Evolutionary conservation across 495 filamentous ascomycete species (phyloP).

Genomic region (Immersiella caudata): DNA sequence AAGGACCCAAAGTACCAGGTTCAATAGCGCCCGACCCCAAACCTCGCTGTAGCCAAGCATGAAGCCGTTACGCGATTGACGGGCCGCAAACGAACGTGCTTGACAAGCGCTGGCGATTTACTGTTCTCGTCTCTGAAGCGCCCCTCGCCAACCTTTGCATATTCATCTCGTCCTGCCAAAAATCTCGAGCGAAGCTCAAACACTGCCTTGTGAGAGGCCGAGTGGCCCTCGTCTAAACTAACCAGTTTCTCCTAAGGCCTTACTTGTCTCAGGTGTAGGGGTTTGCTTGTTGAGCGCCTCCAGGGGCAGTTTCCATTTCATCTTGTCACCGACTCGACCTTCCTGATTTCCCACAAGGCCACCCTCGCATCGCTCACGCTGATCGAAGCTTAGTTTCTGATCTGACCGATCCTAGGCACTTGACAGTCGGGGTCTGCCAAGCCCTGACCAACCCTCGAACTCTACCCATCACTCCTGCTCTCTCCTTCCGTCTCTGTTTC

Average conservation of each 20-base stretch:
- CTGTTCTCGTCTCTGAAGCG: neutral
- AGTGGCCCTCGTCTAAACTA: neutral
- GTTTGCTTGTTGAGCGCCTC: neutral
- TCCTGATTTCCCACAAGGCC: neutral
- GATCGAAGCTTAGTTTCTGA: conserved; percentile 18
- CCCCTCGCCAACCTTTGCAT: neutral
- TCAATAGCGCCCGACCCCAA: neutral
- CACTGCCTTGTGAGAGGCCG: neutral
- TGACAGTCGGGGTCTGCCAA: conserved; percentile 11
- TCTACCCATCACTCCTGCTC: neutral
- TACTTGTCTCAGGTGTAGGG: conserved; percentile 6
- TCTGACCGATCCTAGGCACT: neutral
- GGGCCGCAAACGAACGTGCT: neutral
- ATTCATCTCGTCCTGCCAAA: conserved; percentile 6
- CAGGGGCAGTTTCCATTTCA: neutral
- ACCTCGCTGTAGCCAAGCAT: conserved; percentile 6
- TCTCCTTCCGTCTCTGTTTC: neutral
- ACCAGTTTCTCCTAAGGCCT: neutral
- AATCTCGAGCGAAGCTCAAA: conserved; percentile 10
- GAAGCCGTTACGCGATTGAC: conserved; percentile 13
- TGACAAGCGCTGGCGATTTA: neutral
- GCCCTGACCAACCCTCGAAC: neutral
- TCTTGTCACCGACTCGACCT: conserved; percentile 3
- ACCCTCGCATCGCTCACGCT: neutral
- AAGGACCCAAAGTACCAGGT: conserved; percentile 7